Evolutionary conservation across 139 green algal species (phyloP).

Genomic region (Deuterostichococcus epilithicus): DNA sequence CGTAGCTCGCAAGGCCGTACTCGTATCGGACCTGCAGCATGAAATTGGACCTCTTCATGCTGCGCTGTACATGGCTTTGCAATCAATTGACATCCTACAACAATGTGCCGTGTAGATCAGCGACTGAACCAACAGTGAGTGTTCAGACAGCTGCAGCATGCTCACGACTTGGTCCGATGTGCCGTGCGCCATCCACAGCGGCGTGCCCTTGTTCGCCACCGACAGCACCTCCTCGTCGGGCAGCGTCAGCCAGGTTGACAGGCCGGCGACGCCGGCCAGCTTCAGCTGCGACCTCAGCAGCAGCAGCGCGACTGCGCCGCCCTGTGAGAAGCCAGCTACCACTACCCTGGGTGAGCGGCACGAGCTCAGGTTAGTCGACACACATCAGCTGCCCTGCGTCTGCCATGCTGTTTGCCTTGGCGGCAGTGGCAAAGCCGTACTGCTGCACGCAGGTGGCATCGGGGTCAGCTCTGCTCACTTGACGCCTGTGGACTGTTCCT

Average conservation of each 20-base stretch:
- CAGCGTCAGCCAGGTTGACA: slow-evolving; percentile 66
- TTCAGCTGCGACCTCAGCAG: slow-evolving; percentile 52
- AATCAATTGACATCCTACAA: background rate
- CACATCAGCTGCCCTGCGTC: slow-evolving; percentile 1
- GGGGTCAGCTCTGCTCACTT: background rate
- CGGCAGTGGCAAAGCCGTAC: background rate
- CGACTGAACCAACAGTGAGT: background rate
- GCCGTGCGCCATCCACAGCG: slow-evolving; percentile 67
- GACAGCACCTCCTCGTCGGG: slow-evolving; percentile 53
- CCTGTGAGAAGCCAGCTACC: slow-evolving; percentile 76
- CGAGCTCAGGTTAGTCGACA: slow-evolving; percentile 3
- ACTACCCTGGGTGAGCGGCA: slow-evolving; percentile 42
- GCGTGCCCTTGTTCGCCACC: slow-evolving; percentile 55
- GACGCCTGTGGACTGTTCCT: background rate
- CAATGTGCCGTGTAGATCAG: background rate
- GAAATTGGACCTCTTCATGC: background rate
- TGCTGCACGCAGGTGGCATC: background rate
- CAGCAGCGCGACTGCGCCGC: slow-evolving; percentile 62
- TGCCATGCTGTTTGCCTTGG: slow-evolving; percentile 1
- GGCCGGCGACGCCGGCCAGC: slow-evolving; percentile 52
- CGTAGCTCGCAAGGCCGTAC: slow-evolving; percentile 44
- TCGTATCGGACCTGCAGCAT: slow-evolving; percentile 43
- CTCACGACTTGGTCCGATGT: slow-evolving; percentile 49
- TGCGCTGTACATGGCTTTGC: background rate
- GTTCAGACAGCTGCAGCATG: background rate